These are phyloP conservation scores for Colletotrichum caudatum DNA, from an alignment of 2,329 filamentous ascomycete genomes.

Conservation along the genomic window DNA sequence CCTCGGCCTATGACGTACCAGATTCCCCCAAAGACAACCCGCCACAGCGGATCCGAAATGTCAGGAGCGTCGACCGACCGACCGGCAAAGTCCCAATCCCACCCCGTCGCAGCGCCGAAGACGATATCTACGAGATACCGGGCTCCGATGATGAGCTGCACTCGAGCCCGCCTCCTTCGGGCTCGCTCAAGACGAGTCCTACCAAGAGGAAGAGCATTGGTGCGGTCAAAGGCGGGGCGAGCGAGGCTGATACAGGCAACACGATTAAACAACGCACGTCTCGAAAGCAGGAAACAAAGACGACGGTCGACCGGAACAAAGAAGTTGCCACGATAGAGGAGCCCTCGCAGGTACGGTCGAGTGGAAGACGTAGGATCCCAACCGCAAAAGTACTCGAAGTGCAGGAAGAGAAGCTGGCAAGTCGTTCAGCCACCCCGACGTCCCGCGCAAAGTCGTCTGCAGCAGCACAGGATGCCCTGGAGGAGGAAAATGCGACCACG, in stretches of 20 bases:
- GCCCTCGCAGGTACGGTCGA: constrained; percentile 34
- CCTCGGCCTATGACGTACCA: constrained; percentile 44
- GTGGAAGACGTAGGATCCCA: constrained; percentile 38
- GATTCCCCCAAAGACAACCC: constrained; percentile 44
- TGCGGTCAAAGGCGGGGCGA: constrained; percentile 11
- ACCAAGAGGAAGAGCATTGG: constrained; percentile 35
- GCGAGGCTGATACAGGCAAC: not conserved
- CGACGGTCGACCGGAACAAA: not conserved
- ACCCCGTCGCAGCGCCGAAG: constrained; percentile 11
- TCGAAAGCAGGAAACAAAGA: constrained; percentile 2
- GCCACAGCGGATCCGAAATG: constrained; percentile 33
- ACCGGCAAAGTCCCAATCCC: constrained; percentile 33
- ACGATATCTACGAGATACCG: constrained; percentile 44
- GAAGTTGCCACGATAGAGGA: constrained; percentile 25
- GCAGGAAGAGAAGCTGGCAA: constrained; percentile 35
- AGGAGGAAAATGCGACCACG: constrained; percentile 3
- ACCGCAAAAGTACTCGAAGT: constrained; percentile 35
- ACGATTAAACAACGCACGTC: not conserved
- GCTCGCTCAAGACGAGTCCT: constrained; percentile 41
- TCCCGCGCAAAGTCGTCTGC: constrained; percentile 16
- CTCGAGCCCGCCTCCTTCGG: constrained; percentile 10
- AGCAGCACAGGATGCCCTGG: constrained; percentile 39
- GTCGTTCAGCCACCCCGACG: constrained; percentile 25
- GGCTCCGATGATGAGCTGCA: constrained; percentile 44
- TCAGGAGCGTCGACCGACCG: constrained; percentile 37